Evolutionary conservation across 2,329 filamentous ascomycete genomes (phyloP), one percentile per base, ranked within the genome.

Genomic region (Chrysoporthe puriensis): DNA sequence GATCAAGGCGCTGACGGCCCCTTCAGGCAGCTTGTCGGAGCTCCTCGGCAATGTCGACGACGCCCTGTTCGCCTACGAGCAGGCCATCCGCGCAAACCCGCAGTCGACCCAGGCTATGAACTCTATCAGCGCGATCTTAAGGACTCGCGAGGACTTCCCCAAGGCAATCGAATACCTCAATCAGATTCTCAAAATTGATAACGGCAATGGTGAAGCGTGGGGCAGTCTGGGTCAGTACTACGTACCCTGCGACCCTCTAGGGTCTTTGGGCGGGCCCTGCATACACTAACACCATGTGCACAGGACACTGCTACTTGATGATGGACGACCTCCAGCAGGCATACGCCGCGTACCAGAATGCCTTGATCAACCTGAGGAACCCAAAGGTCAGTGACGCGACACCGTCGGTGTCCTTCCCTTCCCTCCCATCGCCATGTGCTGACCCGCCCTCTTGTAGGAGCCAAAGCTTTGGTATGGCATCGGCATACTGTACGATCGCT

Each of bases 401-500:
- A 6, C 36, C 26, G 59, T 52, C 34, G 34, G 44, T 50, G 21
- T 32, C 63, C 57, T 46, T 16, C 1, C 1, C 50, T 48, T 21
- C 26, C 7, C 26, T 21, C 26, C 16, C 26, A 48, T 46, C 64
- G 50, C 21, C 42, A 65, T 16, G 18, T n/a, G 44, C 57, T 61
- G 44, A 52, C 66, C 60, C 34, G 67, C 46, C 63, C 57, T 26
- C 57, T 60, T 42, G 52, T 56, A 94, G 91, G 96, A 99, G 75
- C 96, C 96, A 3, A 97, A 97, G 81, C 85, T 99, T 13, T 99
- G 96, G 96, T 99, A 99, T 76, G 96, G 96, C 48, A 99, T 99
- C 57, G 96, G 96, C 50, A 99, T 99, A 58, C 83, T 99, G 1
- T 99, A 99, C 73, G 96, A 99, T 77, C 87, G 96, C 63, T 99